These are phyloP conservation scores for Tetratostichococcus sp. DNA, from an alignment of 139 green algal species.

Conservation along the genomic window DNA sequence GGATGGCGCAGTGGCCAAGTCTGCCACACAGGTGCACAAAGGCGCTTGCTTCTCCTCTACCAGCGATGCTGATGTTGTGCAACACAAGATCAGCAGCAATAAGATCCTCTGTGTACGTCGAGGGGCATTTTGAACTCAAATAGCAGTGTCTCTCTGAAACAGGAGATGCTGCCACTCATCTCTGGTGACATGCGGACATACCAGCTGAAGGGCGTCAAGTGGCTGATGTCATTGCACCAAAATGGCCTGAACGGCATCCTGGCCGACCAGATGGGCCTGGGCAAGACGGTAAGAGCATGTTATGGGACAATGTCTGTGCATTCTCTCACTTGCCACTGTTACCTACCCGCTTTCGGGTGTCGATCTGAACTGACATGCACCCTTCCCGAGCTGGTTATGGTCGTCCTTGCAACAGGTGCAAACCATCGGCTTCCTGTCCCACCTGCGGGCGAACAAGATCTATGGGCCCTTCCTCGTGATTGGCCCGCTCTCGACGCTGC, in stretches of 20 bases:
- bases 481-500: constrained; percentile 85
- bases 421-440: constrained; percentile 91
- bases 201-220: constrained; percentile 88
- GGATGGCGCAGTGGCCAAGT: constrained; percentile 13
- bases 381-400: neutral
- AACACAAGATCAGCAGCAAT: no score
- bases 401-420: constrained; percentile 60
- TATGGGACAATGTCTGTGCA: no score
- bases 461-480: constrained; percentile 82
- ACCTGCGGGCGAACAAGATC: constrained; percentile 72
- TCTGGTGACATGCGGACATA: constrained; percentile 75
- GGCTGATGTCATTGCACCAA: constrained; percentile 84
- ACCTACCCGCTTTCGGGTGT: neutral
- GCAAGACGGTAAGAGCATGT: constrained; percentile 78
- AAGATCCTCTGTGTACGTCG: no score
- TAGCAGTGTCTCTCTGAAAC: no score
- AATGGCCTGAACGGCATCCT: constrained; percentile 95
- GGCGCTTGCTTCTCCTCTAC: no score
- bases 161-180: constrained; percentile 81
- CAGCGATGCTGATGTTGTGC: no score
- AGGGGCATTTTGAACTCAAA: neutral
- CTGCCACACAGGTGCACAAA: neutral
- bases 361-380: neutral
- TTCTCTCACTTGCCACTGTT: no score
- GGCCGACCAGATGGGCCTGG: constrained; percentile 94